Evolutionary conservation across 2,329 filamentous ascomycete species (phyloP).

Genomic region (Aspergillus ochraceoroseus): DNA sequence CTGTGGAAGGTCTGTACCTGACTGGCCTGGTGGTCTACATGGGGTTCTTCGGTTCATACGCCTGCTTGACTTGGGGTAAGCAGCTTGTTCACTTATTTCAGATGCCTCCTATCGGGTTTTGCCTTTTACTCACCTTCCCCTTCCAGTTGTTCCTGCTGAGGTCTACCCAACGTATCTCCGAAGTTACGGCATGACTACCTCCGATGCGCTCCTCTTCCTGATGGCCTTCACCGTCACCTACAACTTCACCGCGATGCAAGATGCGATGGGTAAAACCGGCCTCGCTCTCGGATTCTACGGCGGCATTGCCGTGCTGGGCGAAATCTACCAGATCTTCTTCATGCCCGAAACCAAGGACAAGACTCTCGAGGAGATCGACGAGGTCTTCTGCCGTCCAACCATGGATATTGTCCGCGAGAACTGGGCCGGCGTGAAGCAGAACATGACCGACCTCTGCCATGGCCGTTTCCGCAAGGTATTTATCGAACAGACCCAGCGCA

Average conservation of each 20-base stretch:
- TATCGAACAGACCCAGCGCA: slow-evolving; percentile 4
- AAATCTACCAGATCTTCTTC: slow-evolving; percentile 68
- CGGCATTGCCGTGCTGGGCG: slow-evolving; percentile 65
- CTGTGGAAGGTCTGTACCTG: slow-evolving; percentile 59
- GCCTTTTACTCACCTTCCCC: neutral
- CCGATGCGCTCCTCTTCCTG: slow-evolving; percentile 63
- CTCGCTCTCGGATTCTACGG: slow-evolving; percentile 68
- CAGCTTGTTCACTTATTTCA: neutral
- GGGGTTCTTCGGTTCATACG: slow-evolving; percentile 63
- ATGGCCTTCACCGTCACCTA: slow-evolving; percentile 69
- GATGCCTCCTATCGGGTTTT: neutral
- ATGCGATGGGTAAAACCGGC: slow-evolving; percentile 62
- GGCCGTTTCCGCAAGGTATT: slow-evolving; percentile 5
- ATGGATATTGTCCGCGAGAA: slow-evolving; percentile 59
- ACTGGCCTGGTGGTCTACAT: slow-evolving; percentile 59
- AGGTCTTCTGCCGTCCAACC: slow-evolving; percentile 61
- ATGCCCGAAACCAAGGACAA: slow-evolving; percentile 71
- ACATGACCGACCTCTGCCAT: neutral
- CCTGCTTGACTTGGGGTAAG: slow-evolving; percentile 55
- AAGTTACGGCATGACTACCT: slow-evolving; percentile 68
- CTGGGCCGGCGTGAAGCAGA: slow-evolving; percentile 13
- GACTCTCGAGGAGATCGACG: slow-evolving; percentile 66
- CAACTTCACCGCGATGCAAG: slow-evolving; percentile 67
- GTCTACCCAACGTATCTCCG: slow-evolving; percentile 69
- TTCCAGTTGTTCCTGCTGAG: slow-evolving; percentile 57